These are phyloP conservation scores for Emiliania huxleyi DNA, from an alignment of 78 protist genomes.

Conservation along the genomic window DNA sequence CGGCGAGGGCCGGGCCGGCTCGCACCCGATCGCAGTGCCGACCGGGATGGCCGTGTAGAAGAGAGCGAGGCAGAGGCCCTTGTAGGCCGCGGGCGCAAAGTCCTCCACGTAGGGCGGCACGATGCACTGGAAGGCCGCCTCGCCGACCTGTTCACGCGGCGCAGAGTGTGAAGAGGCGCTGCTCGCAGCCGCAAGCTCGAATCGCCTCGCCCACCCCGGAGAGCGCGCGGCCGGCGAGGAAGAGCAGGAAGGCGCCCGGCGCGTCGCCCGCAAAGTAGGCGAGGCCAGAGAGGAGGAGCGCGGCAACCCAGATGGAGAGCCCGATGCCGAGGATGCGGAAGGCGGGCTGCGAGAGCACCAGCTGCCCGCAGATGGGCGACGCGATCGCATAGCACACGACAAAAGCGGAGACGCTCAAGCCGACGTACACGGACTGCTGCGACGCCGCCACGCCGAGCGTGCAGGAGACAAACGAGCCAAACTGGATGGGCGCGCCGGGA, in stretches of 20 bases:
- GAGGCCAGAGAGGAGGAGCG: not conserved
- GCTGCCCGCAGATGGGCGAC: not conserved
- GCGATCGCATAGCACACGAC: not conserved
- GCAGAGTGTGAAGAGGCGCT: too few species aligned
- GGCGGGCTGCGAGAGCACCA: not conserved
- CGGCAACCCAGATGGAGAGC: not conserved
- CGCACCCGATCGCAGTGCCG: not conserved
- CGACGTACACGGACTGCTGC: not conserved
- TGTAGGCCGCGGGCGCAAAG: not conserved
- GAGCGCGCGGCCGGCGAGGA: not conserved
- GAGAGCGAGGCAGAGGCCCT: not conserved
- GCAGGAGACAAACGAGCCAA: not conserved
- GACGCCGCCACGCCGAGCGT: not conserved
- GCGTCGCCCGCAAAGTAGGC: not conserved
- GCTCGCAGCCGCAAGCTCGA: too few species aligned
- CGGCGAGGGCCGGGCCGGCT: too few species aligned
- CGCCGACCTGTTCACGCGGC: too few species aligned
- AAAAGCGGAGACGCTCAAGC: not conserved
- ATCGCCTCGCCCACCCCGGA: constrained; percentile 18
- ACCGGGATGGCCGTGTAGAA: constrained; percentile 6
- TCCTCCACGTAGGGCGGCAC: constrained; percentile 29
- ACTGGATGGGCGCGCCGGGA: not conserved
- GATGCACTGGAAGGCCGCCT: constrained; percentile 17
- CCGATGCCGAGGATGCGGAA: not conserved
- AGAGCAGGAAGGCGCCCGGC: not conserved